A percentile compares a stretch with the other conserved stretches of the same genome.
These are phyloP conservation scores for Talaromyces nanjingensis DNA, from an alignment of 495 filamentous ascomycete genomes.

Conservation along the genomic window DNA sequence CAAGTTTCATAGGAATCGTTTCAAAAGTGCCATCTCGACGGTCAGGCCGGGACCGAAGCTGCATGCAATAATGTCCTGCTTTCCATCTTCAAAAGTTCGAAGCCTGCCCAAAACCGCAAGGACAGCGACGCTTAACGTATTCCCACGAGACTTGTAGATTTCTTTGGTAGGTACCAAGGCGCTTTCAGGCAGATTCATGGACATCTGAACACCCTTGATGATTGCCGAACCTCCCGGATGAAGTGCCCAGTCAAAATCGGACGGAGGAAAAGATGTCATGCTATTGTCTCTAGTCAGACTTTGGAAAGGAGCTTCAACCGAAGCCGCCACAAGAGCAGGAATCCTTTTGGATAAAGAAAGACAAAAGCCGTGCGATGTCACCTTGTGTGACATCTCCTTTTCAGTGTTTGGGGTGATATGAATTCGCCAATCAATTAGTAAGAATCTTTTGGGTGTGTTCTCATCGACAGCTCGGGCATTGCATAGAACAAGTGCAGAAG, in stretches of 20 bases:
- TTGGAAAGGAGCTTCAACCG: conserved; percentile 42
- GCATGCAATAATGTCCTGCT: conserved; percentile 50
- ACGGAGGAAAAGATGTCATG: conserved; percentile 15
- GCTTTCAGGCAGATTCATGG: conserved; percentile 45
- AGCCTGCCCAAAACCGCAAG: conserved; percentile 53
- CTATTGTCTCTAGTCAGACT: conserved; percentile 30
- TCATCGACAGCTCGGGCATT: conserved; percentile 35
- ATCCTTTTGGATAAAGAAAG: too few relatives aligned
- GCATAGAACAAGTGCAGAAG: conserved; percentile 49
- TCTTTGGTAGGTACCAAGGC: conserved; percentile 56
- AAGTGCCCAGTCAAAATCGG: conserved; percentile 61
- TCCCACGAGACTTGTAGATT: conserved; percentile 57
- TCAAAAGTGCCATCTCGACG: conserved; percentile 55
- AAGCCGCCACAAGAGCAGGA: conserved; percentile 21
- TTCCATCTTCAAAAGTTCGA: conserved; percentile 44
- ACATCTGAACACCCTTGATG: conserved; percentile 50
- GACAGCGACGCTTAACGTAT: conserved; percentile 54
- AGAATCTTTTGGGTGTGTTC: conserved; percentile 33
- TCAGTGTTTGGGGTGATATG: conserved; percentile 48
- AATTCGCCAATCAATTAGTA: conserved; percentile 54
- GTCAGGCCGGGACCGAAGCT: conserved; percentile 60
- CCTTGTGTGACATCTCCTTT: conserved; percentile 35
- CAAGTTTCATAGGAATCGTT: too few relatives aligned
- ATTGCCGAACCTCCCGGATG: conserved; percentile 62
- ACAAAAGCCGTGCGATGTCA: too few relatives aligned